Evolutionary conservation across 2,329 filamentous ascomycete species (phyloP).

Genomic region (Colletotrichum simmondsii): DNA sequence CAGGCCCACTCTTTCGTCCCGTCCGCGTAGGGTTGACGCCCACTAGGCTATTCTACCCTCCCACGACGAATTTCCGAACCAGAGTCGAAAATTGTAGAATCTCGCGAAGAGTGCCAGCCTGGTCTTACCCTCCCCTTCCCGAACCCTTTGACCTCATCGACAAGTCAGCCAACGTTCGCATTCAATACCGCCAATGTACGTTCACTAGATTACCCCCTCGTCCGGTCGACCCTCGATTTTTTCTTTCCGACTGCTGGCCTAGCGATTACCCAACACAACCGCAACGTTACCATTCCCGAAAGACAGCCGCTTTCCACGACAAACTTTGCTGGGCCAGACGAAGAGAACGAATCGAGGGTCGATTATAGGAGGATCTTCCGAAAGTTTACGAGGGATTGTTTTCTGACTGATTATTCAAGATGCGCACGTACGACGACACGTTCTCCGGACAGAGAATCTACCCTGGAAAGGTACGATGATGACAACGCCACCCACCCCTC

Average conservation of each 20-base stretch:
- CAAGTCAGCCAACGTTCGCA: constrained; percentile 34
- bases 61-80: not conserved
- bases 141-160: constrained; percentile 32
- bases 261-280: not conserved
- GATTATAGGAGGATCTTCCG: not conserved
- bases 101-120: constrained; percentile 15
- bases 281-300: not conserved
- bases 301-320: not conserved
- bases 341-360: not conserved
- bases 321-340: not conserved
- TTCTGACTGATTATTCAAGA: constrained; percentile 52
- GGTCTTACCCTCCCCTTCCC: constrained; percentile 15
- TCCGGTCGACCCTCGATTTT: not conserved
- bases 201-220: not conserved
- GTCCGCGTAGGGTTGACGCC: not conserved
- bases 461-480: constrained; percentile 71
- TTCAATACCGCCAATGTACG: constrained; percentile 35
- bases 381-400: not conserved
- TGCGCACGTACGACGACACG: constrained; percentile 75
- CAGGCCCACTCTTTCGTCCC: not conserved
- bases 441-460: constrained; percentile 76
- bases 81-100: constrained; percentile 31
- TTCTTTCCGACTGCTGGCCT: not conserved
- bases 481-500: not conserved
- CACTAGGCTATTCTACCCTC: not conserved